These are phyloP conservation scores for Phytophthora idaei DNA, from an alignment of 352 stramenopile genomes.

Conservation along the genomic window DNA sequence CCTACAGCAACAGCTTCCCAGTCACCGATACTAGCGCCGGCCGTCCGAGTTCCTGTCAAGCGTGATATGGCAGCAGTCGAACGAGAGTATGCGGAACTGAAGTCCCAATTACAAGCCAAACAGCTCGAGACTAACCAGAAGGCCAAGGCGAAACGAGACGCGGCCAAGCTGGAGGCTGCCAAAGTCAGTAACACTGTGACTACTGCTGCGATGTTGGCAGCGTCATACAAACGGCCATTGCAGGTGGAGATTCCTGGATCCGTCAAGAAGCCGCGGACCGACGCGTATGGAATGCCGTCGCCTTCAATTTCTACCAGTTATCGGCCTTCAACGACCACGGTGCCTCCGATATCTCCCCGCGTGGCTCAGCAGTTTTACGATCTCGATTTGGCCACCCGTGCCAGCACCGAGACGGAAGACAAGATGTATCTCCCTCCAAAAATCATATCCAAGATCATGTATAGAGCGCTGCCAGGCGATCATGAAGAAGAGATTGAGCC, in stretches of 20 bases:
- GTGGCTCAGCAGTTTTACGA: slow-evolving; percentile 75
- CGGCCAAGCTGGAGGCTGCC: slow-evolving; percentile 23
- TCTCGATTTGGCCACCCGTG: slow-evolving; percentile 60
- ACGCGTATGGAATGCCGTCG: neutral
- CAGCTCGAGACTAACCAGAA: slow-evolving; percentile 48
- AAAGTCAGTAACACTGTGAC: slow-evolving; percentile 14
- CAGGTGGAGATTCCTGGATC: slow-evolving; percentile 29
- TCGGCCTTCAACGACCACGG: slow-evolving; percentile 12
- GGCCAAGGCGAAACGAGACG: slow-evolving; percentile 33
- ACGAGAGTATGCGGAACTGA: slow-evolving; percentile 66
- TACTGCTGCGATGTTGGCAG: slow-evolving; percentile 21
- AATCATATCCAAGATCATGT: slow-evolving; percentile 79
- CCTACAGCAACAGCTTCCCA: slow-evolving; percentile 1
- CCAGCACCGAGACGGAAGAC: slow-evolving; percentile 67
- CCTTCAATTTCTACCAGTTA: slow-evolving; percentile 5
- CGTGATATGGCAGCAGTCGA: slow-evolving; percentile 45
- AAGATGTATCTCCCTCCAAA: slow-evolving; percentile 81
- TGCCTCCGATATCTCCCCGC: slow-evolving; percentile 52
- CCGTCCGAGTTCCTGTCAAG: slow-evolving; percentile 11
- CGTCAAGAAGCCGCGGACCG: slow-evolving; percentile 33
- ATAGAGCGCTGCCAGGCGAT: slow-evolving; percentile 43
- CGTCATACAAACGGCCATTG: slow-evolving; percentile 35
- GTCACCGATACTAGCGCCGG: slow-evolving; percentile 7
- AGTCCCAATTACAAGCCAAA: slow-evolving; percentile 60
- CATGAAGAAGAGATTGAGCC: slow-evolving; percentile 2